A percentile compares a stretch with the other conserved stretches of the same genome.
Conservation (phyloP, 1,284 basidiomycete genomes). For the Fomes fomentarius region DNA sequence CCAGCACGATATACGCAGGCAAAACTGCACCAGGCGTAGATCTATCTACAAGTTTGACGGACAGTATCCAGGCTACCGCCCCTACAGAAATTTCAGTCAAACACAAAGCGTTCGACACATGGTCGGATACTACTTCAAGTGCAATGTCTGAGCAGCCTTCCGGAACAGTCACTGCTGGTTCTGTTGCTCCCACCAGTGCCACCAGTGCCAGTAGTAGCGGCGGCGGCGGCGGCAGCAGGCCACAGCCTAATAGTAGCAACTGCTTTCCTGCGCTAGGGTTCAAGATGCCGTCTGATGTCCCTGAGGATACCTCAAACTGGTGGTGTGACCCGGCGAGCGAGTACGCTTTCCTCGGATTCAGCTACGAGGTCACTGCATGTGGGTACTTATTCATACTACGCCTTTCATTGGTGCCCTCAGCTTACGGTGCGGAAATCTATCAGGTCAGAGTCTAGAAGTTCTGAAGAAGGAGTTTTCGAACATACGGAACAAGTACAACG, state of each 20-base stretch:
- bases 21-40: too few species aligned
- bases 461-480: constrained; percentile 64
- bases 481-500: constrained; percentile 60
- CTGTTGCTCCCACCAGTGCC: too few species aligned
- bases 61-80: too few species aligned
- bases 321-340: constrained; percentile 67
- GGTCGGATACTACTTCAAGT: too few species aligned
- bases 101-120: too few species aligned
- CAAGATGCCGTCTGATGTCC: constrained; percentile 53
- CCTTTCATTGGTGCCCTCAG: too few species aligned
- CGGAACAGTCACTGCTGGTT: too few species aligned
- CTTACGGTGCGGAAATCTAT: neutral
- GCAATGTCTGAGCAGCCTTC: too few species aligned
- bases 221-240: neutral
- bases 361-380: constrained; percentile 64
- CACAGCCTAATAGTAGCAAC: neutral
- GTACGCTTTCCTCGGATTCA: constrained; percentile 75
- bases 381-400: neutral
- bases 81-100: too few species aligned
- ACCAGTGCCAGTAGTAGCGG: too few species aligned
- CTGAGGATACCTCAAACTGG: constrained; percentile 51
- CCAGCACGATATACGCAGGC: too few species aligned
- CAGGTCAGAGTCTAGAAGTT: constrained; percentile 39
- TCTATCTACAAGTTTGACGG: too few species aligned
- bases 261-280: constrained; percentile 69